Evolutionary conservation across 768 basidiomycete genomes (phyloP), one percentile per base, ranked within the genome.

Genomic region (Trametes gibbosa): DNA sequence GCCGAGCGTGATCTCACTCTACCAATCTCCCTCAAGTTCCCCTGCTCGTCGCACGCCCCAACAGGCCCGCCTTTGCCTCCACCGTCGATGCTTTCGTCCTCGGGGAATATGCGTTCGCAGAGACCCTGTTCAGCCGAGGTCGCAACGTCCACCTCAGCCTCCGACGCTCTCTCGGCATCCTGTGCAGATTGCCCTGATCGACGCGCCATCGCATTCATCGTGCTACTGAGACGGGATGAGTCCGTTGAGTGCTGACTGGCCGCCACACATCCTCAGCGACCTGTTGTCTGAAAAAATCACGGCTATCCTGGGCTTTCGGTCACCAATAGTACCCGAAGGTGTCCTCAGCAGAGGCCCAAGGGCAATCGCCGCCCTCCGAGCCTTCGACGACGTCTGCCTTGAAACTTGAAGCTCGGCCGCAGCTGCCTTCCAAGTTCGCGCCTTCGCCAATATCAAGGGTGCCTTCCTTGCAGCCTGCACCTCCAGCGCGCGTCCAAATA

Each of bases 361-460:
- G 24, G n/a, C 29, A 32, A 32, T 32, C 29, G 10, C 29, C 29
- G 29, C 10, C 29, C 29, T 32, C 10, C 29, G 10, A 32, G 29
- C 29, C 29, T 32, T 10, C 29, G 29, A 10, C 29, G 29, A 32
- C 29, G 29, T 32, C 29, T 32, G 29, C 29, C 29, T 32, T 32
- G n/a, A n/a, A n/a, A 14, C 34, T 14, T 7, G 37, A 27, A 39
- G 34, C 40, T 16, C 39, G n/a, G 37, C 50, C 50, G 50, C 39
- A 19, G 39, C n/a, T 27, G 7, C 34, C 10, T 8, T 24, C n/a
- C 24, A 19, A 41, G 40, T 24, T 45, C 50, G 50, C 39, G 37
- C 27, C 51, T 59, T 53, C 58, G 37, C 29, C 40, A 49, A 48
- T 53, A 53, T 59, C 52, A 42, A 43, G 58, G 58, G 58, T 49